A percentile compares a stretch with the other conserved stretches of the same genome.
These are phyloP conservation scores for Quercus tomentella DNA, from an alignment of 331 rosid genomes.

Conservation along the genomic window DNA sequence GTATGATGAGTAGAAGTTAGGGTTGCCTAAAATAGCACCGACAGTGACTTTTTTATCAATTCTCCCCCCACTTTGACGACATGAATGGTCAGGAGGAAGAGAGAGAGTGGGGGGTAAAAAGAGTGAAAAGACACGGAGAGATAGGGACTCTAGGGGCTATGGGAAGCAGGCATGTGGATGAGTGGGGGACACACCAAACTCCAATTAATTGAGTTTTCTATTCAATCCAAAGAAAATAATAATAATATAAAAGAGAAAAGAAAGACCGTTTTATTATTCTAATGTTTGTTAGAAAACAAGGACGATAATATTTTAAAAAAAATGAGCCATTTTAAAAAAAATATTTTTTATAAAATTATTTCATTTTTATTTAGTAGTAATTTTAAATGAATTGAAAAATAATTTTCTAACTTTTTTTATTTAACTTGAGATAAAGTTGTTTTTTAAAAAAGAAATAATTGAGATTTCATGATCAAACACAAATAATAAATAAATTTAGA, in stretches of 20 bases:
- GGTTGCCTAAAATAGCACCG: constrained; percentile 41
- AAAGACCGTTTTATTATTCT: no score
- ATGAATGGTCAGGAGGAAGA: constrained; percentile 35
- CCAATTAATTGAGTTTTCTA: constrained; percentile 34
- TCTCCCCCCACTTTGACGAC: constrained; percentile 18
- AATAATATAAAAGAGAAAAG: no score
- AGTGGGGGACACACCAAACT: constrained; percentile 67
- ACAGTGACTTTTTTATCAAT: constrained; percentile 40
- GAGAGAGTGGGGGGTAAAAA: background rate
- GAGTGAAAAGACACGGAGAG: background rate
- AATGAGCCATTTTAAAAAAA: rapidly evolving
- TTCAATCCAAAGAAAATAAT: background rate
- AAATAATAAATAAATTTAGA: no score
- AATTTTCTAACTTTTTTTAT: rapidly evolving
- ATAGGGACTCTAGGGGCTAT: constrained; percentile 58
- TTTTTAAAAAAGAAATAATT: background rate
- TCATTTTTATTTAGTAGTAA: rapidly evolving
- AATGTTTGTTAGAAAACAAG: no score
- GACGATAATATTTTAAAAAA: rapidly evolving
- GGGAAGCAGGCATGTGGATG: constrained; percentile 84
- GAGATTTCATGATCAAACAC: background rate
- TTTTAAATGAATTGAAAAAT: no score
- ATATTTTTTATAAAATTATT: no score
- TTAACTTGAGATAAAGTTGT: rapidly evolving
- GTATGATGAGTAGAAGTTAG: constrained; percentile 40